Percentiles rank a stretch among this genome's conserved stretches.
Evolutionary conservation across 805 yeast genomes (phyloP).

Genomic region (Sugiyamaella valdiviana): DNA sequence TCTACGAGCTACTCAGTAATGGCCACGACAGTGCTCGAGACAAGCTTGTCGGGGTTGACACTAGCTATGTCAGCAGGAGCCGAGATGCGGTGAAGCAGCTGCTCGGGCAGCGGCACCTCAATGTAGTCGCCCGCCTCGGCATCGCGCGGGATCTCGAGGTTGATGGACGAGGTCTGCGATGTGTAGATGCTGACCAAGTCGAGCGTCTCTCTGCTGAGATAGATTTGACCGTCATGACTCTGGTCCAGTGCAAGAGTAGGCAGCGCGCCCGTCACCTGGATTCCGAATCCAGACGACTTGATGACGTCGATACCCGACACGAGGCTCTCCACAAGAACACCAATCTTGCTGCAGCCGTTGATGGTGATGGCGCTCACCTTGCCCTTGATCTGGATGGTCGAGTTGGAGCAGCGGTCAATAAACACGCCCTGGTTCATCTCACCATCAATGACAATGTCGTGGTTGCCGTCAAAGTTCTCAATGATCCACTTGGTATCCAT

Average conservation of each 20-base stretch:
- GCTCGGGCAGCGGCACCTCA: slow-evolving; percentile 88
- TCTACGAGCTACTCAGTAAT: slow-evolving; percentile 76
- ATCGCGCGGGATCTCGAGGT: slow-evolving; percentile 71
- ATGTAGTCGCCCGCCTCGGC: slow-evolving; percentile 54
- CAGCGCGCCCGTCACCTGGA: slow-evolving; percentile 75
- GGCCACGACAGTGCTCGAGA: slow-evolving; percentile 62
- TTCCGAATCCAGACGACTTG: slow-evolving; percentile 71
- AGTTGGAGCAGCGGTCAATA: slow-evolving; percentile 71
- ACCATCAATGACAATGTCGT: slow-evolving; percentile 67
- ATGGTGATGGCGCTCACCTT: slow-evolving; percentile 85
- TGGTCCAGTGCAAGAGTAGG: slow-evolving; percentile 87
- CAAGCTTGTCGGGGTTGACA: slow-evolving; percentile 45
- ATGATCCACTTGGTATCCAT: slow-evolving; percentile 85
- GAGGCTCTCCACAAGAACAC: slow-evolving; percentile 74
- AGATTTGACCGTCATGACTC: slow-evolving; percentile 77
- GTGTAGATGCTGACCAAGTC: slow-evolving; percentile 67
- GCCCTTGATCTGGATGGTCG: slow-evolving; percentile 78
- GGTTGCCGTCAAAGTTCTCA: slow-evolving; percentile 63
- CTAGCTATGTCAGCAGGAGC: slow-evolving; percentile 17
- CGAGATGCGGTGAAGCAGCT: slow-evolving; percentile 65
- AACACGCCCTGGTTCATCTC: slow-evolving; percentile 84
- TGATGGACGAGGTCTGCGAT: slow-evolving; percentile 77
- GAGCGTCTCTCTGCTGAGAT: slow-evolving; percentile 65
- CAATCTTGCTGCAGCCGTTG: slow-evolving; percentile 64
- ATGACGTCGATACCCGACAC: slow-evolving; percentile 86